Conservation (phyloP, 2,329 filamentous ascomycete genomes). For the Apiospora aurea region DNA sequence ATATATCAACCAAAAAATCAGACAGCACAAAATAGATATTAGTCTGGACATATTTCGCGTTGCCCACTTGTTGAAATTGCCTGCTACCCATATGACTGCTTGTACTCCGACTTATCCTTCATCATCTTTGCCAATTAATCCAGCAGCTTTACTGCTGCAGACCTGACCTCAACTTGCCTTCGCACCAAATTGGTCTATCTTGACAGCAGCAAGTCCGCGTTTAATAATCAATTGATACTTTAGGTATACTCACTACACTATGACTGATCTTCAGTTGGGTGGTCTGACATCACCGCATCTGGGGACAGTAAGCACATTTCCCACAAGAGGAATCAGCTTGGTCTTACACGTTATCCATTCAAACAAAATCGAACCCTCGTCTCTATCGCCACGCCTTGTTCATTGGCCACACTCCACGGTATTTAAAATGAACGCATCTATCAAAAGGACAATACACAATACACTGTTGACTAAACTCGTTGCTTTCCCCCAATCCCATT, state of each 20-base stretch:
- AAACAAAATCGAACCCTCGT: too few relatives aligned
- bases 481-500: background rate
- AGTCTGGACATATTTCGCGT: background rate
- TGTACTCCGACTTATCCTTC: too few relatives aligned
- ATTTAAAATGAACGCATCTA: too few relatives aligned
- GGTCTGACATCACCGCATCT: background rate
- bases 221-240: background rate
- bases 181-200: background rate
- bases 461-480: background rate
- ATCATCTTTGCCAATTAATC: too few relatives aligned
- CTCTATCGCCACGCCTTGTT: too few relatives aligned
- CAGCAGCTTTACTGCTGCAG: too few relatives aligned
- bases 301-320: background rate
- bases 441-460: background rate
- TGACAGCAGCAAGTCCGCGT: background rate
- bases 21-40: slow-evolving; percentile 12
- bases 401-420: background rate
- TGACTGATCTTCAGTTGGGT: background rate
- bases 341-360: background rate
- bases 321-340: background rate
- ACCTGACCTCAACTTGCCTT: background rate
- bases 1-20: slow-evolving; percentile 1
- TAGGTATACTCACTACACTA: background rate
- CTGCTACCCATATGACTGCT: too few relatives aligned
- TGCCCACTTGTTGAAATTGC: background rate